Percentiles rank a stretch among this genome's conserved stretches.
These are phyloP conservation scores for Stagonosporopsis cucurbitacearum DNA, from an alignment of 2,329 filamentous ascomycete species.

Conservation along the genomic window DNA sequence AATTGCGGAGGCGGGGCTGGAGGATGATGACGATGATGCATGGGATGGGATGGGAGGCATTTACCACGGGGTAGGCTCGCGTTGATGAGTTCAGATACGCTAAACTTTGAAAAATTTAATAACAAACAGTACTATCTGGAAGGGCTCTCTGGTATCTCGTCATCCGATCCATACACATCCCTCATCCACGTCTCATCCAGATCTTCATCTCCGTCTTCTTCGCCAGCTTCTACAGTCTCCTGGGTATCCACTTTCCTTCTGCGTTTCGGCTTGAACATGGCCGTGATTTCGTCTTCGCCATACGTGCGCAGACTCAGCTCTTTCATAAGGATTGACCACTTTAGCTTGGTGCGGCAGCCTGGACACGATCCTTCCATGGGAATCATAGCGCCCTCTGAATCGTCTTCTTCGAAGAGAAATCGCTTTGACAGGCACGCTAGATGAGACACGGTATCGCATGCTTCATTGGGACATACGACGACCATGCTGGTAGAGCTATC, in stretches of 20 bases:
- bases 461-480: conserved; percentile 58
- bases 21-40: conserved; percentile 29
- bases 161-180: conserved; percentile 39
- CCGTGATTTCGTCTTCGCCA: conserved; percentile 72
- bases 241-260: conserved; percentile 40
- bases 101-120: not conserved
- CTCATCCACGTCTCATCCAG: conserved; percentile 46
- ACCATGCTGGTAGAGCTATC: conserved; percentile 50
- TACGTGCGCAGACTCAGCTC: conserved; percentile 78
- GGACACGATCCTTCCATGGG: conserved; percentile 76
- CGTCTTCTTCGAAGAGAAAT: conserved; percentile 56
- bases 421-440: conserved; percentile 61
- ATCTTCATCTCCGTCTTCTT: conserved; percentile 36
- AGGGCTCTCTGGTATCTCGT: conserved; percentile 18
- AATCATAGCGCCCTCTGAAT: conserved; percentile 56
- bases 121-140: not conserved
- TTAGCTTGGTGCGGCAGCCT: conserved; percentile 65
- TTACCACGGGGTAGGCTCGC: conserved; percentile 8
- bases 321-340: conserved; percentile 81
- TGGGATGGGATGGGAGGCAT: conserved; percentile 17
- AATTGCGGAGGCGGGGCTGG: conserved; percentile 33
- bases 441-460: conserved; percentile 61
- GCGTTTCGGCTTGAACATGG: conserved; percentile 67
- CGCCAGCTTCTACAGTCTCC: conserved; percentile 20
- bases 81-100: not conserved